A percentile compares a stretch with the other conserved stretches of the same genome.
These are phyloP conservation scores for Pseudoneurospora amorphoporcata DNA, from an alignment of 495 filamentous ascomycete species.

Conservation along the genomic window DNA sequence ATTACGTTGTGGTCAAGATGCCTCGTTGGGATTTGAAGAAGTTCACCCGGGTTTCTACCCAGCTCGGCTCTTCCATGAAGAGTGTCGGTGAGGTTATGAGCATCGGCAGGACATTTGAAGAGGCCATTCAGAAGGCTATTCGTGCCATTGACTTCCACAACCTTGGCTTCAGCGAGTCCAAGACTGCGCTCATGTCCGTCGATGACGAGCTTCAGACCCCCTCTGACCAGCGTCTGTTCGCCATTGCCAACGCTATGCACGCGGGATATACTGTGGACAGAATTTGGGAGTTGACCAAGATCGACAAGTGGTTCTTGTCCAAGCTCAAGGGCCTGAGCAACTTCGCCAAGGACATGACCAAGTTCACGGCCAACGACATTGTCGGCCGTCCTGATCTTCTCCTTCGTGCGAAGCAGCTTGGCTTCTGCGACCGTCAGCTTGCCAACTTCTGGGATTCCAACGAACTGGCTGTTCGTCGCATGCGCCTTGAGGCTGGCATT, in stretches of 20 bases:
- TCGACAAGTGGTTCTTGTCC: conserved; percentile 94
- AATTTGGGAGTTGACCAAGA: conserved; percentile 95
- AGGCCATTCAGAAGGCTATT: conserved; percentile 97
- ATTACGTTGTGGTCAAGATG: conserved; percentile 99
- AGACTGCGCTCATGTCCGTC: conserved; percentile 78
- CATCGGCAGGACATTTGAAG: conserved; percentile 92
- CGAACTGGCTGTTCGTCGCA: conserved; percentile 74
- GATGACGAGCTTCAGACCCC: conserved; percentile 93
- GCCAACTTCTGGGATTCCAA: conserved; percentile 91
- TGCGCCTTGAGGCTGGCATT: conserved; percentile 76
- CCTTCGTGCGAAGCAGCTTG: conserved; percentile 78
- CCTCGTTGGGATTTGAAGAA: conserved; percentile 98
- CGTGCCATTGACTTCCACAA: conserved; percentile 91
- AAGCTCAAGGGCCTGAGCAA: conserved; percentile 83
- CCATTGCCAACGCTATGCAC: conserved; percentile 96
- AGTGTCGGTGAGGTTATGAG: conserved; percentile 99
- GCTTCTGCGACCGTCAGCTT: conserved; percentile 87
- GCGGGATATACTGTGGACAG: conserved; percentile 86
- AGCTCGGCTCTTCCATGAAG: conserved; percentile 98
- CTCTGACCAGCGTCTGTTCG: conserved; percentile 93
- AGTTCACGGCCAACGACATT: conserved; percentile 59
- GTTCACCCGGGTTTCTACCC: conserved; percentile 90
- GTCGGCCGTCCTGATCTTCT: conserved; percentile 46
- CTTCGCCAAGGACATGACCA: conserved; percentile 69
- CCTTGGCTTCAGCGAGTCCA: conserved; percentile 85